Base-by-base conservation (phyloP, 331 rosid genomes). In the Erythrophleum ivorense region DNA sequence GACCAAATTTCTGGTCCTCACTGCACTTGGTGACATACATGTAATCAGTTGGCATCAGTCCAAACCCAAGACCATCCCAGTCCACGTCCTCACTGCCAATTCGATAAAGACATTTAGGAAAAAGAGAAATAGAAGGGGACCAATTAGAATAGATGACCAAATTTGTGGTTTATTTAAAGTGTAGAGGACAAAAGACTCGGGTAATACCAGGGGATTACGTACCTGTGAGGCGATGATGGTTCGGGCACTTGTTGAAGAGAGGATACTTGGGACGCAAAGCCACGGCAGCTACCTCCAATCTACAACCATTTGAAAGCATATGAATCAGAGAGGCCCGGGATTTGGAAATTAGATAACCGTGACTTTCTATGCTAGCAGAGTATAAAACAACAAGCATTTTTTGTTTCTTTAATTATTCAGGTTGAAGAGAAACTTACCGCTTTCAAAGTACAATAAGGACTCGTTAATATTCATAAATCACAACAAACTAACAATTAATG, bases 1-100 rank as follows among this genome's bases (percentile, higher is more conserved):
- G 71, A 71, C 71, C 78, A 70, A 91, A 95, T 55, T n/a, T 76
- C 18, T 79, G 90, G 15, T 85, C 91, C 31, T 38, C 66, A 4
- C 76, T 4, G 24, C 94, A 84, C 84, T 91, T 93, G 73, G 73
- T 84, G 0, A 81, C 43, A 74, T 89, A 95, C 99, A 95, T 91
- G 83, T 83, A 91, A 88, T 91, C 98, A 11, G 97, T 93, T 31
- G 91, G 92, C 86, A 69, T 74, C 2, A 93, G 54, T 53, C 92
- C 94, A 87, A 92, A 93, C 4, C 98, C 97, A 66, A 95, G 91
- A 19, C 69, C 90, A 70, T 94, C 94, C 98, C 97, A 95, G 59
- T 82, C 72, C 71, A 83, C 97, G 2, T 82, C 90, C 0, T 84
- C 93, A 3, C 92, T 88, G 74, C 12, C 45, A 69, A 31, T 33